Evolutionary conservation across 306 rosid species (phyloP).

Genomic region (Albizia julibrissin): DNA sequence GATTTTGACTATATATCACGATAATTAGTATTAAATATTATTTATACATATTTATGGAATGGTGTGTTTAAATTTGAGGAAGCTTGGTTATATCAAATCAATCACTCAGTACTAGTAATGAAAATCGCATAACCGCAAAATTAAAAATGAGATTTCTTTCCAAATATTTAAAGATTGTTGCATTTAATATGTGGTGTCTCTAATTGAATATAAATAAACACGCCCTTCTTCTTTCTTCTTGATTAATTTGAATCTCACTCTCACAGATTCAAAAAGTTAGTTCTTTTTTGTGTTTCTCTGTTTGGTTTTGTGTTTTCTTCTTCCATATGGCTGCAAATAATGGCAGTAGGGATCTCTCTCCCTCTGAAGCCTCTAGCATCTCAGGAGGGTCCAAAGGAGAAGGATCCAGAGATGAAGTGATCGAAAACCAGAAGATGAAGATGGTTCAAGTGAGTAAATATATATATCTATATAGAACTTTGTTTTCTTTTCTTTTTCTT

Average conservation of each 20-base stretch:
- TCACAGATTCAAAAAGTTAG: slow-evolving; percentile 7
- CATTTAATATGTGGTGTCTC: slow-evolving; percentile 35
- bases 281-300: background rate
- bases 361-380: slow-evolving; percentile 51
- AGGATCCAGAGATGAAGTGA: background rate
- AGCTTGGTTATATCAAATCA: slow-evolving; percentile 18
- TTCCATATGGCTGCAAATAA: slow-evolving; percentile 43
- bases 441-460: slow-evolving; percentile 28
- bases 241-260: slow-evolving; percentile 13
- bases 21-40: slow-evolving; percentile 14
- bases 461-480: background rate
- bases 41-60: slow-evolving; percentile 10
- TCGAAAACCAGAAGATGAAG: background rate
- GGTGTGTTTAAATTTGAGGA: slow-evolving; percentile 4
- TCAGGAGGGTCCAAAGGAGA: slow-evolving; percentile 41
- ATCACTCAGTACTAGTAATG: slow-evolving; percentile 25
- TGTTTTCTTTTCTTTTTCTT: background rate
- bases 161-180: slow-evolving; percentile 27
- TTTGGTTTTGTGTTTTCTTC: background rate
- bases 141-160: slow-evolving; percentile 35
- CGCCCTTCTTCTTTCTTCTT: background rate
- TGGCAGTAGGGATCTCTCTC: slow-evolving; percentile 7
- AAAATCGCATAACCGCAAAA: slow-evolving; percentile 34
- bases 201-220: slow-evolving; percentile 42
- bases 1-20: slow-evolving; percentile 24